A percentile compares a stretch with the other conserved stretches of the same genome.
Conservation (phyloP, 2,329 filamentous ascomycete genomes). For the Aureobasidium sp. region DNA sequence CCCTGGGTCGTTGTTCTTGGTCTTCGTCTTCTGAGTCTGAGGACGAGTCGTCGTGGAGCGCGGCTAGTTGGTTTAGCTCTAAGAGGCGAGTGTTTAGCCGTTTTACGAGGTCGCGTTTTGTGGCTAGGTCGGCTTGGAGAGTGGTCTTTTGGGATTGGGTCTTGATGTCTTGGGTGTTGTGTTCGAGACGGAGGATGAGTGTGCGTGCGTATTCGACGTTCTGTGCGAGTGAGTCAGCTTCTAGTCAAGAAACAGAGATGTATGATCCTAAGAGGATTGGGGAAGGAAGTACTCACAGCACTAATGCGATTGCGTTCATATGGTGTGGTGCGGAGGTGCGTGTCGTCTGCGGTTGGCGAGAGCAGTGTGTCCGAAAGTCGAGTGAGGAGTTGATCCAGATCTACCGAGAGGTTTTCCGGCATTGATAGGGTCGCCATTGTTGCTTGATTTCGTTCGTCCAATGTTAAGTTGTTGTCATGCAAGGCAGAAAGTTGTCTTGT, state of each 20-base stretch:
- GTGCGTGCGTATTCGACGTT: conserved; percentile 66
- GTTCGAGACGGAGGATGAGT: conserved; percentile 63
- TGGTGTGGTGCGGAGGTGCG: conserved; percentile 53
- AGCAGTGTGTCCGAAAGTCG: conserved; percentile 62
- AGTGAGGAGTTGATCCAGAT: conserved; percentile 58
- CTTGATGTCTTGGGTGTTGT: conserved; percentile 56
- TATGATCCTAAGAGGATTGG: background rate
- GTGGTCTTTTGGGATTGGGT: conserved; percentile 51
- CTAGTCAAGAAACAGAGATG: conserved; percentile 32
- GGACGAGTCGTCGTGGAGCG: conserved; percentile 15
- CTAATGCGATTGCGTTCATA: conserved; percentile 58
- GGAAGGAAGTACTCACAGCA: conserved; percentile 37
- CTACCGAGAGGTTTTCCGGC: conserved; percentile 22
- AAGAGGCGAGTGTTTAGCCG: conserved; percentile 58
- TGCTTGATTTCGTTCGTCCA: background rate
- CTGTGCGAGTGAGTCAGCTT: background rate
- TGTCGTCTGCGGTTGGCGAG: conserved; percentile 50
- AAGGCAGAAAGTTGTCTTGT: background rate
- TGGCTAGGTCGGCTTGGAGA: conserved; percentile 55
- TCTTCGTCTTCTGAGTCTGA: conserved; percentile 34
- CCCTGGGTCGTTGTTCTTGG: conserved; percentile 35
- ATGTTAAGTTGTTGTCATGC: background rate
- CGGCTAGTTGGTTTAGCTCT: conserved; percentile 59
- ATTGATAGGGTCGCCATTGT: background rate
- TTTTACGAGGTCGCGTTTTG: conserved; percentile 61